phyloP scores from a whole-genome alignment of 2,329 filamentous ascomycete genomes.

The Diaporthe aspalathi region DNA sequence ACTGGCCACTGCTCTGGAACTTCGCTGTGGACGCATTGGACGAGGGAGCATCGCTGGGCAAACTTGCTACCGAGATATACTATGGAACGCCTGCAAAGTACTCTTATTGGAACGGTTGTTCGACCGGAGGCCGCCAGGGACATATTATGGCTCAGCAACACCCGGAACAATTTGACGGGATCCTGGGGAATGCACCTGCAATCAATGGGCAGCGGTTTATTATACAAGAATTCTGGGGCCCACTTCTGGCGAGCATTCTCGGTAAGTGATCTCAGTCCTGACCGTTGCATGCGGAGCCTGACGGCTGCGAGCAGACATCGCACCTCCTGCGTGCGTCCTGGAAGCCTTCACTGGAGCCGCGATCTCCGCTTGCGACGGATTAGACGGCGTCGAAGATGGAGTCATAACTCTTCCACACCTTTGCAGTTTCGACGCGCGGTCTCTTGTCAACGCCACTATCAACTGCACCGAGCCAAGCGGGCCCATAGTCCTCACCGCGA shows the following conservation, averaged over 20 bases:
- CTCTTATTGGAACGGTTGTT: conserved; percentile 68
- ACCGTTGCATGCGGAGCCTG: neutral
- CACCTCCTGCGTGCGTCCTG: conserved; percentile 57
- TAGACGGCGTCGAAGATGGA: conserved; percentile 56
- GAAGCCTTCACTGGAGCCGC: conserved; percentile 50
- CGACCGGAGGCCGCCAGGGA: conserved; percentile 70
- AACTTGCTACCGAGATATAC: conserved; percentile 59
- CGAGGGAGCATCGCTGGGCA: conserved; percentile 50
- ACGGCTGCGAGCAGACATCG: conserved; percentile 43
- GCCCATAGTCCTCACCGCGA: conserved; percentile 5
- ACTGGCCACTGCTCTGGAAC: conserved; percentile 46
- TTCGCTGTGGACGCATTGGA: conserved; percentile 42
- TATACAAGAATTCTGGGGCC: conserved; percentile 44
- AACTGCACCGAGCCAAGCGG: conserved; percentile 40
- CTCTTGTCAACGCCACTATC: conserved; percentile 41
- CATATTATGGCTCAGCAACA: conserved; percentile 61
- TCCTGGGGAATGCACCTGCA: conserved; percentile 60
- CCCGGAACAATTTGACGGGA: conserved; percentile 67
- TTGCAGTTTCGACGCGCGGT: conserved; percentile 48
- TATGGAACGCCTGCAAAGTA: conserved; percentile 55
- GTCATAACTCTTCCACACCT: conserved; percentile 52
- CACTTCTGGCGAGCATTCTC: conserved; percentile 43
- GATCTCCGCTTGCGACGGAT: conserved; percentile 58
- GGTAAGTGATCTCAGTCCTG: neutral
- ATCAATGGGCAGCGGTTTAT: conserved; percentile 50